Conservation (phyloP, 1,284 basidiomycete genomes). For the Malassezia furfur region DNA sequence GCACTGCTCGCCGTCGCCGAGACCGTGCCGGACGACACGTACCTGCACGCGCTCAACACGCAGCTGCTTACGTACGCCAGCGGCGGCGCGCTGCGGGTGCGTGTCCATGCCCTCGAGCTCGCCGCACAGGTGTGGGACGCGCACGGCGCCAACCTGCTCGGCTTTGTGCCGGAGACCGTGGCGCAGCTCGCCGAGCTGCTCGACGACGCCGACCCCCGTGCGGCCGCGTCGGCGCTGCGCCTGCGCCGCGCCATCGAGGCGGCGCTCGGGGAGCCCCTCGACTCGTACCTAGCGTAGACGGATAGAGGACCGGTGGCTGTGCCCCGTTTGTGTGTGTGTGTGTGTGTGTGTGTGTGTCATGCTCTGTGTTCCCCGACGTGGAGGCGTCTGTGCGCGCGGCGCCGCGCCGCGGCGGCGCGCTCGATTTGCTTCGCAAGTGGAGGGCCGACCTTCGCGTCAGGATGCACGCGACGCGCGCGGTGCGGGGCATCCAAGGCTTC, state of each 20-base stretch:
- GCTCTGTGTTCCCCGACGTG: too few species aligned
- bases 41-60: slow-evolving; percentile 71
- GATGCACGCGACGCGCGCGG: slow-evolving; percentile 3
- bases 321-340: too few species aligned
- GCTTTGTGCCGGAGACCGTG: slow-evolving; percentile 53
- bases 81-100: slow-evolving; percentile 2
- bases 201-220: slow-evolving; percentile 51
- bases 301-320: not conserved
- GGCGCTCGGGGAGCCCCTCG: slow-evolving; percentile 49
- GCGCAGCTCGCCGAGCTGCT: slow-evolving; percentile 53
- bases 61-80: slow-evolving; percentile 64
- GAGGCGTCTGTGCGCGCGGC: too few species aligned
- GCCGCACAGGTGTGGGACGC: slow-evolving; percentile 64
- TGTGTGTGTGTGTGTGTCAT: too few species aligned
- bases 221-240: slow-evolving; percentile 49
- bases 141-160: slow-evolving; percentile 55
- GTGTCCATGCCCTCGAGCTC: slow-evolving; percentile 61
- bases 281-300: slow-evolving; percentile 41
- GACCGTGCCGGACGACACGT: slow-evolving; percentile 56
- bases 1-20: slow-evolving; percentile 55
- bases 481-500: slow-evolving; percentile 7
- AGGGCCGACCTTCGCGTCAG: not conserved
- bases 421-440: too few species aligned
- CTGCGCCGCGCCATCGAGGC: slow-evolving; percentile 51
- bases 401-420: too few species aligned